Conservation (phyloP, 495 filamentous ascomycete genomes). For the Schizothecium vesticola region DNA sequence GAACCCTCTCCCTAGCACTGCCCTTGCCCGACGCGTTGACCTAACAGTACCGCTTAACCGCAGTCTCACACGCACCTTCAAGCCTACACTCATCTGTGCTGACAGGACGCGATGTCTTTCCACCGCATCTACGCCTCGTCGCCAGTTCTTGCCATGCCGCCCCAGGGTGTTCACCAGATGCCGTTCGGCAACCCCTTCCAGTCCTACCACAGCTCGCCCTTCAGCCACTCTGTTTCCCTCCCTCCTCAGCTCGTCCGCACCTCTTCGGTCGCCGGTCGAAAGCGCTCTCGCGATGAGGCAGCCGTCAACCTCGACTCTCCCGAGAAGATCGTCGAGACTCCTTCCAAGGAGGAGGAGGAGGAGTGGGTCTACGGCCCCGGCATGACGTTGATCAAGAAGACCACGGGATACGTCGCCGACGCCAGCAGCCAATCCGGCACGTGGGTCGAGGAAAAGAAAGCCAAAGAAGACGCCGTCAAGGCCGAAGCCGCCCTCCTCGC, state of each 20-base stretch:
- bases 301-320: conserved; percentile 53
- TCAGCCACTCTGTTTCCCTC: conserved; percentile 36
- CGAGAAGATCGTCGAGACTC: conserved; percentile 36
- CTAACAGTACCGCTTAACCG: conserved; percentile 21
- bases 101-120: conserved; percentile 44
- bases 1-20: background rate
- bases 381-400: conserved; percentile 69
- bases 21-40: conserved; percentile 16
- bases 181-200: conserved; percentile 40
- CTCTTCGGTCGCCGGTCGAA: conserved; percentile 47
- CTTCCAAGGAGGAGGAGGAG: conserved; percentile 46
- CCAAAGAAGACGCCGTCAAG: conserved; percentile 42
- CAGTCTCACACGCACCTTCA: conserved; percentile 21
- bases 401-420: conserved; percentile 54
- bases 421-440: conserved; percentile 72
- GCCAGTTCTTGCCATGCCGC: conserved; percentile 47
- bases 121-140: conserved; percentile 43
- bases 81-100: conserved; percentile 22
- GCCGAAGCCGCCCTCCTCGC: conserved; percentile 33
- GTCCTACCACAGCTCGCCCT: conserved; percentile 33
- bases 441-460: conserved; percentile 64
- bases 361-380: conserved; percentile 64
- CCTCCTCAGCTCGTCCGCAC: conserved; percentile 24
- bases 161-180: conserved; percentile 41
- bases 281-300: conserved; percentile 61